Base-by-base conservation (phyloP, 352 stramenopile genomes). In the Phytophthora tubulina region DNA sequence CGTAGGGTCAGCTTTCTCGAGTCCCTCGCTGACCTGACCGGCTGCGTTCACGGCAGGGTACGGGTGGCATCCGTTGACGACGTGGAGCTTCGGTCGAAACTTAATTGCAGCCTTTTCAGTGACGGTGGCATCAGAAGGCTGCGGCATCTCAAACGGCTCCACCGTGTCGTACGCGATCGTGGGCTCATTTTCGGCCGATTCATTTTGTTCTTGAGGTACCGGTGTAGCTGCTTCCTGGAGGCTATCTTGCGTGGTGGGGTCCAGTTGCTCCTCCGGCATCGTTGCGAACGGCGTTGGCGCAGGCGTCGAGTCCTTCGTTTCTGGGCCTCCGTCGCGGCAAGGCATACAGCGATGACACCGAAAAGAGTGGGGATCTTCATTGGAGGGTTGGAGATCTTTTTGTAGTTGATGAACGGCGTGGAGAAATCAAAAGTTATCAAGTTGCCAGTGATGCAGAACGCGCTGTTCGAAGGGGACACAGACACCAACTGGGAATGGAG, bases 1-100 rank as follows among this genome's bases (percentile, higher is more conserved):
- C 3, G 44, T 59, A 44, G 63, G 8, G 33, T 71, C 54, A 13
- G 53, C 54, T 30, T 39, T 42, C 38, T 65, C 7, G 8, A 72
- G 17, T 9, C 64, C 36, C 15, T 57, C 45, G 49, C 64, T 67
- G 64, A 62, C n/a, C 35, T 72, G 55, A 6, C 64, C 56, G 14
- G 48, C 55, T 35, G 50, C 48, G 39, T 72, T 72, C 32, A 67
- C 63, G 30, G 63, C 63, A 71, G 63, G n/a, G 38, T 71, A 65
- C 35, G 63, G 14, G 36, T 71, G 48, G 31, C 63, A 71, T 15
- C 63, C 63, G 30, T 65, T 52, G 36, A 36, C 30, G 30, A 71
- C 21, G 30, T 59, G 15, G 13, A 71, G 45, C 38, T 59, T 55
- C 2, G 63, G 63, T 41, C 58, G 45, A 39, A 71, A 65, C 46